Base-by-base conservation (phyloP, 1,139 yeast species). In the Wickerhamiella infanticola region DNA sequence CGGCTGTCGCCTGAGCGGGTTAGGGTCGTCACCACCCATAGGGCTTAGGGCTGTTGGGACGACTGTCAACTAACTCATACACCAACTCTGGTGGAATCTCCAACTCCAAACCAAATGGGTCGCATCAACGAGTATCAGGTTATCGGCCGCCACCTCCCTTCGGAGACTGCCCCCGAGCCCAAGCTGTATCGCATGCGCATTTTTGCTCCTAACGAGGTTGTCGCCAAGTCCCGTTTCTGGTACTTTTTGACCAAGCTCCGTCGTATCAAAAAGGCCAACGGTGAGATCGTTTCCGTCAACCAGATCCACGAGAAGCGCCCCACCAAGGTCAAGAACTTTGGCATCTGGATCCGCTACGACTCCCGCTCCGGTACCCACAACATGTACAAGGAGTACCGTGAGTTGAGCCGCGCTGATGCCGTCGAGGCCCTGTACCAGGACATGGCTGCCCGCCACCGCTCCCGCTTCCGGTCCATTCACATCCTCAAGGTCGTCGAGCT, bases 321-420 rank as follows among this genome's bases (percentile, higher is more conserved):
- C 74, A 84, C 94, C 75, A 88, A 85, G 79, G 97, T 90, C 68
- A 90, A 90, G 90, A 90, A 88, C 85, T 90, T 86, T 70, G 98
- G 97, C 78, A 73, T 93, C 77, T 90, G 98, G 98, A 81, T 90
- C 72, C 88, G 98, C 80, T 90, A 93, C 85, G 98, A 93, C 72
- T 90, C 99, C 62, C 93, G 98, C 81, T 93, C 98, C 62, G 99
- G 99, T 77, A 86, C 95, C 68, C 98, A 93, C 94, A 90, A 90
- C 94, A 90, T 90, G 97, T 90, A 90, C 96, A 90, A 85, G 80
- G 99, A 90, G 79, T 85, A 86, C 93, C 88, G 98, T 76, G 98
- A 90, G 66, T 94, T 88, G 64, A 75, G 96, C 77, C 93, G 99
- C 78, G 94, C 86, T 58, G 95, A 86, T 72, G 98, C 98, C 63